Base-by-base conservation (phyloP, 257 asterid species). In the Solanum sejunctum region DNA sequence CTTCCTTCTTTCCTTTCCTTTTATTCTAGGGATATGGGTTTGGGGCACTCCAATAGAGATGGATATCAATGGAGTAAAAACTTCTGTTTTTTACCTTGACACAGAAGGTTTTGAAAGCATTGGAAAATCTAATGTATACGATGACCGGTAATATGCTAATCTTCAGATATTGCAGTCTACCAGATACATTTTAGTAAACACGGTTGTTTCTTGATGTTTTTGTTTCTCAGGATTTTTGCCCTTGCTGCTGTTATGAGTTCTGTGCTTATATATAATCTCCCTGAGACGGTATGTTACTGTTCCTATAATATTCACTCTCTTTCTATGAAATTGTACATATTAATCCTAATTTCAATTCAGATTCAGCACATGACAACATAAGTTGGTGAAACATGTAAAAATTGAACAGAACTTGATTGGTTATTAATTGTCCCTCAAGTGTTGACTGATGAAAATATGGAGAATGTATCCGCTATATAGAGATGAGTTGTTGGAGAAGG, bases 21-120 rank as follows among this genome's bases (percentile, higher is more conserved):
- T 26, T 81, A 23, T 45, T 79, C 80, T 88, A 95, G 99, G 99
- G 60, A 93, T 97, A 88, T 95, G 99, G 99, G 98, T 95, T 55
- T 97, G 99, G 99, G 99, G 98, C 84, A 75, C 92, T 86, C 99
- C 98, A 83, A 6, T 94, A 12, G 97, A 92, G 86, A 26, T 94
- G 91, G 95, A 97, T 41, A 87, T 97, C 54, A 87, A 84, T 86
- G 99, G 99, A 85, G 94, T 94, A 78, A 94, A 90, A 87, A 97
- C 98, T 55, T 97, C 99, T 82, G 96, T 97, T 83, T 90, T 97
- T 91, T 97, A 91, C 90, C 98, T 97, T 75, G 99, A 97, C 84
- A 97, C 99, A 0, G 99, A 97, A 92, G 99, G 99, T 80, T 97
- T 97, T 90, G 99, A 97, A 93, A 97, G 99, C 88, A 81, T 97